These are phyloP conservation scores for Vanrija pseudolonga DNA, from an alignment of 1,284 basidiomycete species.

Conservation along the genomic window DNA sequence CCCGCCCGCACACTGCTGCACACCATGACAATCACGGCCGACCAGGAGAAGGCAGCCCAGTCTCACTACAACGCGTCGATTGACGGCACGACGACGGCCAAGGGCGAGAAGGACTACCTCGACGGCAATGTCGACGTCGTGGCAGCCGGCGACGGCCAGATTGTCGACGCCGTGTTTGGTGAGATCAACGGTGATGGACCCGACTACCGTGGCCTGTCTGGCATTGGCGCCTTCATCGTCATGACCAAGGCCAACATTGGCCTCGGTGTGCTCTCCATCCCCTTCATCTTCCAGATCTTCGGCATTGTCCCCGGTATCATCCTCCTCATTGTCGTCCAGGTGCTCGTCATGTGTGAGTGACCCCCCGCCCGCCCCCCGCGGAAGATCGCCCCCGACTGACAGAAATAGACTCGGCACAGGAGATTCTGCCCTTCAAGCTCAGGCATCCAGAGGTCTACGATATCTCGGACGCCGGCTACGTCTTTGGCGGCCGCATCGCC, in stretches of 20 bases:
- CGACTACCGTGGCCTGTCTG: conserved; percentile 26
- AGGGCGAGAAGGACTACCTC: background rate
- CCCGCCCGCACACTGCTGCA: too few relatives aligned
- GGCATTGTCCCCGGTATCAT: conserved; percentile 37
- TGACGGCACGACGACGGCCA: background rate
- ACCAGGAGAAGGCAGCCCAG: background rate
- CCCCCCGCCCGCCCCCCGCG: background rate
- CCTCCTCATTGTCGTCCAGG: conserved; percentile 25
- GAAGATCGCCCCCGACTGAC: background rate
- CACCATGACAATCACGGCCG: background rate
- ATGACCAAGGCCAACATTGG: conserved; percentile 35
- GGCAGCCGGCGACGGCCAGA: background rate
- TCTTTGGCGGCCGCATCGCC: conserved; percentile 23
- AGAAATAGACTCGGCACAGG: background rate
- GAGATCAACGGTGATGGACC: conserved; percentile 21
- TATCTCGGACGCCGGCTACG: conserved; percentile 27
- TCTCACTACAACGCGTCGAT: background rate
- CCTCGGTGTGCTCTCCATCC: conserved; percentile 35
- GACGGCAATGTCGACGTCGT: background rate
- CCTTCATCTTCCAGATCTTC: conserved; percentile 27
- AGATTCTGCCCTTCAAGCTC: conserved; percentile 23
- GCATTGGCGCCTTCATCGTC: conserved; percentile 16
- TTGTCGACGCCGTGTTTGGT: conserved; percentile 30
- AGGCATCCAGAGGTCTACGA: conserved; percentile 22
- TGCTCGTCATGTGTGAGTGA: conserved; percentile 26